Evolutionary conservation across 1,284 basidiomycete genomes (phyloP).

Genomic region (Sphaerobolus stellatus): DNA sequence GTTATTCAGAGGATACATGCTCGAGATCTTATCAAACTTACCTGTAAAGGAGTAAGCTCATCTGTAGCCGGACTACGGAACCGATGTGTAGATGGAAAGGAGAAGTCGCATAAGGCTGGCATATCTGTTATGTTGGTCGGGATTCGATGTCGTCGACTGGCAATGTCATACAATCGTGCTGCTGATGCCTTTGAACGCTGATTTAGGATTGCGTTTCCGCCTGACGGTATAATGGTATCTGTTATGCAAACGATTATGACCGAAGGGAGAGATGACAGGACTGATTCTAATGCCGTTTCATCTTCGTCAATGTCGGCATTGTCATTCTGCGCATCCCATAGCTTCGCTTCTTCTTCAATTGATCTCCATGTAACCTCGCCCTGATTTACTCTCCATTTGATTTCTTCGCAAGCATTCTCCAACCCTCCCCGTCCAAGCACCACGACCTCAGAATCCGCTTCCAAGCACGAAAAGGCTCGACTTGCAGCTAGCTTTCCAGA

Average conservation of each 20-base stretch:
- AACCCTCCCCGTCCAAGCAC: conserved; percentile 56
- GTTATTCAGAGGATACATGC: conserved; percentile 14
- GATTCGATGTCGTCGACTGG: conserved; percentile 59
- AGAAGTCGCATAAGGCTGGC: conserved; percentile 85
- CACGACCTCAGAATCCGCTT: conserved; percentile 76
- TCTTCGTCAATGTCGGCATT: conserved; percentile 31
- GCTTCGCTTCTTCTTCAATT: conserved; percentile 23
- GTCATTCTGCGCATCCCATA: neutral
- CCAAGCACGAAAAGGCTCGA: conserved; percentile 78
- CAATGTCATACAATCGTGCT: conserved; percentile 47
- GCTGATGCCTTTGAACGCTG: conserved; percentile 54
- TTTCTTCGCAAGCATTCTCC: conserved; percentile 63
- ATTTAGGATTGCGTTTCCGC: conserved; percentile 27
- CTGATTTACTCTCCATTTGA: conserved; percentile 60
- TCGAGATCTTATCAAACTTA: neutral
- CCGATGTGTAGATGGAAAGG: conserved; percentile 85
- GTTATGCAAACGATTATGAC: conserved; percentile 73
- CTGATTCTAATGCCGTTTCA: conserved; percentile 45
- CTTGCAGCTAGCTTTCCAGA: conserved; percentile 75
- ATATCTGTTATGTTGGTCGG: conserved; percentile 88
- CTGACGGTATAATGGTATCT: conserved; percentile 54
- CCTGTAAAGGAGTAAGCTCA: conserved; percentile 42
- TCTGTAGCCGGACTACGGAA: conserved; percentile 41
- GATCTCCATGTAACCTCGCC: conserved; percentile 37
- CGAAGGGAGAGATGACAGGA: conserved; percentile 34